Evolutionary conservation across 2,329 filamentous ascomycete species (phyloP).

Genomic region (Fusarium drepaniforme): DNA sequence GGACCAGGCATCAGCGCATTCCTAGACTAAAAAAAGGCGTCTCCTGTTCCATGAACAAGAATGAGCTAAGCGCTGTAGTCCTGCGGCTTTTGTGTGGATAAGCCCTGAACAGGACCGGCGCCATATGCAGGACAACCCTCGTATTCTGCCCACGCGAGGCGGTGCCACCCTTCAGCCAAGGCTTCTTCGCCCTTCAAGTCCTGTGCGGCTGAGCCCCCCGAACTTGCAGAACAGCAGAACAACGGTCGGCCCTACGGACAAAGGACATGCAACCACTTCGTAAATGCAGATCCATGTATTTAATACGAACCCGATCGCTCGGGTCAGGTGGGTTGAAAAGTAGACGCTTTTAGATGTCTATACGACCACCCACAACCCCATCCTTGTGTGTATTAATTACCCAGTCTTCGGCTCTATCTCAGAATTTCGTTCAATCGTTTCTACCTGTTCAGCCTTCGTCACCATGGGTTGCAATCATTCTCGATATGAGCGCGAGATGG

Average conservation of each 20-base stretch:
- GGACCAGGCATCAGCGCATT: slow-evolving; percentile 13
- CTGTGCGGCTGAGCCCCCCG: slow-evolving; percentile 15
- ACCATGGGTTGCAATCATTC: slow-evolving; percentile 38
- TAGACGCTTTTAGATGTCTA: slow-evolving; percentile 12
- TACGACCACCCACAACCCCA: slow-evolving; percentile 3
- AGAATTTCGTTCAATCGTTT: background rate
- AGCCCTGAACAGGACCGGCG: slow-evolving; percentile 18
- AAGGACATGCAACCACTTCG: slow-evolving; percentile 14
- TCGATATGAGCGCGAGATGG: slow-evolving; percentile 31
- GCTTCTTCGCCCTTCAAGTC: slow-evolving; percentile 2
- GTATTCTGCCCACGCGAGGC: slow-evolving; percentile 38
- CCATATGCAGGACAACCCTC: slow-evolving; percentile 34
- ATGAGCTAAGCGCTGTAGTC: slow-evolving; percentile 19
- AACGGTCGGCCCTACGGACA: slow-evolving; percentile 12
- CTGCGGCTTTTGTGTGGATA: slow-evolving; percentile 23
- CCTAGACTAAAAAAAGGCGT: slow-evolving; percentile 18
- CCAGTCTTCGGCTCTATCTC: background rate
- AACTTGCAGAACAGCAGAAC: slow-evolving; percentile 17
- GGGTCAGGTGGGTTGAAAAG: slow-evolving; percentile 9
- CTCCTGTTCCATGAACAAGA: background rate
- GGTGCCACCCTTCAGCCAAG: slow-evolving; percentile 23
- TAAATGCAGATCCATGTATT: slow-evolving; percentile 8
- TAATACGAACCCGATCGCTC: slow-evolving; percentile 27
- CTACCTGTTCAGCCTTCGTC: background rate
- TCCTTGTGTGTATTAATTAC: slow-evolving; percentile 10